Evolutionary conservation across 192 early-diverging fungal genomes (phyloP), one percentile per base, ranked within the genome.

Genomic region (Backusella luteola): DNA sequence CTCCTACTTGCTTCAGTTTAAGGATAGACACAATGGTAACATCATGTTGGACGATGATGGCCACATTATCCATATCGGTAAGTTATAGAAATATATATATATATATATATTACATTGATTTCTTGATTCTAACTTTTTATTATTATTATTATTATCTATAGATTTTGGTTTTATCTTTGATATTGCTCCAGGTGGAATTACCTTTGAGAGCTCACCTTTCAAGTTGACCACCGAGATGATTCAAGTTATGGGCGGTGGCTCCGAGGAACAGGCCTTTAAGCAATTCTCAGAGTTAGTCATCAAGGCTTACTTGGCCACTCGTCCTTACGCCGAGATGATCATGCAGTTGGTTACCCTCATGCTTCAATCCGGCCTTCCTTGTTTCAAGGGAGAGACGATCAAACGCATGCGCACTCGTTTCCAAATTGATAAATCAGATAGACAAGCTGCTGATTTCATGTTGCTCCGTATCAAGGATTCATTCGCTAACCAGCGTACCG

Each of bases 131-230:
- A 1, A 41, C 26, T 11, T 11, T 11, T 72, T 71, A 19, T 26
- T 59, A 3, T 73, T 34, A 12, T 73, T 52, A 19, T 52, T 21
- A n/a, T 53, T 3, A 39, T 63, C 11, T 63, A 11, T 69, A 93
- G 97, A 99, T 83, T 99, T 99, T 79, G 98, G 98, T 17, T 99
- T 99, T 80, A 97, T 99, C 75, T 87, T 99, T 63, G 96, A 97
- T 71, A 99, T 99, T 81, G 94, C 96, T n/a, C 97, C 97, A 11
- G 98, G 98, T 77, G 98, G 98, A 14, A 93, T 95, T 70, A 96
- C 89, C 21, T 94, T 99, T 77, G 98, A 99, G 83, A 94, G 89
- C 6, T 93, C 96, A 14, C 98, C 98, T 3, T 99, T 99, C 91
- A 99, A 99, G 83, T 85, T 99, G 75, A 99, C 98, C 0, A 89